Evolutionary conservation across 352 stramenopile species (phyloP).

Genomic region (Thraustochytrium striatum): DNA sequence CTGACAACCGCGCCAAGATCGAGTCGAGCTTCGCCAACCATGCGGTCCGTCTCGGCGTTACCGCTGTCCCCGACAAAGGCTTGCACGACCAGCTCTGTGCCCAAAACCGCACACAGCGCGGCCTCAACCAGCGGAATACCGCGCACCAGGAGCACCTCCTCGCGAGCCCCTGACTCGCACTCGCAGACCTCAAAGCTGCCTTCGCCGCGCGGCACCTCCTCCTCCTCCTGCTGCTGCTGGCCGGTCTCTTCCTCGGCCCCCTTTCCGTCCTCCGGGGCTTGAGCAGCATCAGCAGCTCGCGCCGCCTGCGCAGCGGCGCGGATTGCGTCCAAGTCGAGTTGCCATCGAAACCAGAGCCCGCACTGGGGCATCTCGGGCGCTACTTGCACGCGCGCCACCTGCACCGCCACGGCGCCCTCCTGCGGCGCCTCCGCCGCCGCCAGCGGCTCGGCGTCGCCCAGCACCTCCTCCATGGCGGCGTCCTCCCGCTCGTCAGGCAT

Average conservation of each 20-base stretch:
- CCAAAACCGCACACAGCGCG: too few relatives aligned
- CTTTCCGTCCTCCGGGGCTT: background rate
- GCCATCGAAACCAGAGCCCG: conserved; percentile 17
- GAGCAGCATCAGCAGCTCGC: background rate
- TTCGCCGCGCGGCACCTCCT: background rate
- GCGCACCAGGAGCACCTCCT: too few relatives aligned
- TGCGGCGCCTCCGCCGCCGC: background rate
- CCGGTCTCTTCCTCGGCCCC: background rate
- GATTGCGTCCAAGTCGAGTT: background rate
- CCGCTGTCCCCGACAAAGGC: too few relatives aligned
- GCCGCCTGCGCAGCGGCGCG: background rate
- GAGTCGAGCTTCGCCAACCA: too few relatives aligned
- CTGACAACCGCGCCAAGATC: too few relatives aligned
- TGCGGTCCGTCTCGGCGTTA: too few relatives aligned
- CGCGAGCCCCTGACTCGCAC: too few relatives aligned
- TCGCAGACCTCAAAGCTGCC: too few relatives aligned
- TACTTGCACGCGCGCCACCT: background rate
- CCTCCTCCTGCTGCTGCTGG: background rate
- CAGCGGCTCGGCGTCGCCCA: background rate
- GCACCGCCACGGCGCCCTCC: background rate
- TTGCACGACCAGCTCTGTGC: too few relatives aligned
- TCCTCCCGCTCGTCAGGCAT: too few relatives aligned
- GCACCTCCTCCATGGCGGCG: too few relatives aligned
- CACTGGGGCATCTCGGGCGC: background rate
- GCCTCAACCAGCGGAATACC: too few relatives aligned